These are phyloP conservation scores for Nannochloris sp. DNA, from an alignment of 139 green algal species.

Conservation along the genomic window DNA sequence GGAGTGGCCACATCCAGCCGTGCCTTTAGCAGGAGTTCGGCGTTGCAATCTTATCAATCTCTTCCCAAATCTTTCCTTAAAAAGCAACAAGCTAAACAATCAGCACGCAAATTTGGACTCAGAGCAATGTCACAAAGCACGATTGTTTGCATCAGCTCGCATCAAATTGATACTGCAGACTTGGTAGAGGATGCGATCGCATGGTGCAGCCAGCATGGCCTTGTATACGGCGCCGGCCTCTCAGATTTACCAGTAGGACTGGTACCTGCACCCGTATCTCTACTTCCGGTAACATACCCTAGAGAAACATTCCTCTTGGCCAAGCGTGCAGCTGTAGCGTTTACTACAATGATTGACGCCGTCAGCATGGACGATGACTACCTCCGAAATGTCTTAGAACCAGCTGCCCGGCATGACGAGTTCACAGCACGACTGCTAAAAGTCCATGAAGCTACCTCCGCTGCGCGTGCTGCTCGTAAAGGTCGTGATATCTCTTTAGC, in stretches of 20 bases:
- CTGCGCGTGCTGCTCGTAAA: neutral
- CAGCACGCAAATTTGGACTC: too few species aligned
- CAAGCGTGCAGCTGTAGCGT: slow-evolving; percentile 39
- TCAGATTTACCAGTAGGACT: slow-evolving; percentile 19
- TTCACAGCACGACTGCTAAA: slow-evolving; percentile 75
- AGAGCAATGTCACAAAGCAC: too few species aligned
- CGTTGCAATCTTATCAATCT: too few species aligned
- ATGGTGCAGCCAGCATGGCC: slow-evolving; percentile 72
- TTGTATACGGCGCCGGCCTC: slow-evolving; percentile 53
- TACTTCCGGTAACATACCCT: slow-evolving; percentile 82
- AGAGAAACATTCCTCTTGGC: slow-evolving; percentile 39
- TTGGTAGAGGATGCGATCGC: slow-evolving; percentile 67
- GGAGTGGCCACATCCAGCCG: too few species aligned
- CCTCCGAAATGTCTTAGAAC: slow-evolving; percentile 53
- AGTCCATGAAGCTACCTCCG: slow-evolving; percentile 22
- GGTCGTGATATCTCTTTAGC: slow-evolving; percentile 56
- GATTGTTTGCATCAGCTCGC: too few species aligned
- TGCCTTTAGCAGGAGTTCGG: too few species aligned
- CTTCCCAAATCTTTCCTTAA: too few species aligned
- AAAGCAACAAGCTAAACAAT: too few species aligned
- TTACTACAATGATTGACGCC: slow-evolving; percentile 78
- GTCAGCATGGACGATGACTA: slow-evolving; percentile 72
- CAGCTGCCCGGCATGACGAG: slow-evolving; percentile 58
- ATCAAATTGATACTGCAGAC: too few species aligned
- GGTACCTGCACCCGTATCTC: slow-evolving; percentile 77